Conservation (phyloP, 129 eudicot species). For the Kitagawia praeruptora region DNA sequence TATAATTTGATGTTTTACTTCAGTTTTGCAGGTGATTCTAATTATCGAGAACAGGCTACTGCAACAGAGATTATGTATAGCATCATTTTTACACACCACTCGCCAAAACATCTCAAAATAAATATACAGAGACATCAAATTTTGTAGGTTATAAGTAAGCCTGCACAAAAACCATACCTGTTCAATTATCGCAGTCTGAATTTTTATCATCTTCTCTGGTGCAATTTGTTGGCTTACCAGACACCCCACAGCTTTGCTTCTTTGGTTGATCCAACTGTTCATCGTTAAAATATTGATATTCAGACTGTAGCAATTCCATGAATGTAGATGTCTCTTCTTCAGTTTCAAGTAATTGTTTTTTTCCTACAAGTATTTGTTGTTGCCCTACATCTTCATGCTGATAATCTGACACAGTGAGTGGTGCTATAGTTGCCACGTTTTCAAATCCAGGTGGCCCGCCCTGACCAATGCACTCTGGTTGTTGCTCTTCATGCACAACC, state of each 20-base stretch:
- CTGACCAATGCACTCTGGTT: background rate
- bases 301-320: background rate
- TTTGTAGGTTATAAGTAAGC: background rate
- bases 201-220: background rate
- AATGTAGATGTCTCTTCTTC: conserved; percentile 1
- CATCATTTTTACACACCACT: background rate
- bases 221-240: background rate
- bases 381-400: background rate
- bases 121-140: background rate
- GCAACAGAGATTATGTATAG: background rate
- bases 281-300: background rate
- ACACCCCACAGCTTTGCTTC: background rate
- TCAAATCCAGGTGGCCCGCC: background rate
- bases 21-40: background rate
- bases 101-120: background rate
- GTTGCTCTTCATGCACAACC: background rate
- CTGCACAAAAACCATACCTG: background rate
- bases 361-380: background rate
- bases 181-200: background rate
- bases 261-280: conserved; percentile 1
- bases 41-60: background rate
- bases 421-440: background rate
- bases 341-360: background rate
- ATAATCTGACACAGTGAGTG: background rate
- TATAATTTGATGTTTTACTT: background rate